Evolutionary conservation across 371 early-diverging fungal species (phyloP), one percentile per base, ranked within the genome.

Genomic region (Mucor irregularis): DNA sequence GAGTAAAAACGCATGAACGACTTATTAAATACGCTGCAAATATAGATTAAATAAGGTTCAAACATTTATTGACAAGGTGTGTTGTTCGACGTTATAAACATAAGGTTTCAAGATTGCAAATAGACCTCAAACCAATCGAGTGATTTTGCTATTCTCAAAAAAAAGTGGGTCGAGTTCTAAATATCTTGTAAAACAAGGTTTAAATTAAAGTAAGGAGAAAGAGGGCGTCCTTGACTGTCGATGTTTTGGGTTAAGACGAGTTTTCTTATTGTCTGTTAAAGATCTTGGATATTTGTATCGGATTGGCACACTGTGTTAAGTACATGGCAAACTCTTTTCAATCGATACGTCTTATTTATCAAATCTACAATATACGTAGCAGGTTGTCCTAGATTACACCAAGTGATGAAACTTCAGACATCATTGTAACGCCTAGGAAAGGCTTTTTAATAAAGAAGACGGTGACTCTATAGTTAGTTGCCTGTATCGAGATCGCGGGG

Each of bases 281-380:
- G 48, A 48, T 47, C 48, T 56, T 56, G 40, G 40, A 24, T 56
- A 48, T 48, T 56, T 56, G 48, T 56, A 39, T 48, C 42, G 49
- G 42, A 40, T 31, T 40, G 42, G 42, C 40, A 33, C 33, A 49
- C 49, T 31, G 56, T 56, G 40, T 56, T 25, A 48, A 56, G 49
- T 56, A 13, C 33, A 16, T 56, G 46, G 1, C 19, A 7, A 45
- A 45, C 56, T 33, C 28, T 48, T 49, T 56, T 56, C 33, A 56
- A 49, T 48, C 49, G 26, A 49, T 56, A 49, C 16, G 49, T 42
- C 43, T 56, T 56, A 45, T 26, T 45, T 35, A 54, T 37, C 54
- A 54, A 54, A 54, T 45, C 54, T 46, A 17, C 54, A 37, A 54
- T 54, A 54, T n/a, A n/a, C n/a, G n/a, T 8, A 7, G 45, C 54